Conservation (phyloP, 1,139 yeast genomes). For the Saccharomyces hybrid region DNA sequence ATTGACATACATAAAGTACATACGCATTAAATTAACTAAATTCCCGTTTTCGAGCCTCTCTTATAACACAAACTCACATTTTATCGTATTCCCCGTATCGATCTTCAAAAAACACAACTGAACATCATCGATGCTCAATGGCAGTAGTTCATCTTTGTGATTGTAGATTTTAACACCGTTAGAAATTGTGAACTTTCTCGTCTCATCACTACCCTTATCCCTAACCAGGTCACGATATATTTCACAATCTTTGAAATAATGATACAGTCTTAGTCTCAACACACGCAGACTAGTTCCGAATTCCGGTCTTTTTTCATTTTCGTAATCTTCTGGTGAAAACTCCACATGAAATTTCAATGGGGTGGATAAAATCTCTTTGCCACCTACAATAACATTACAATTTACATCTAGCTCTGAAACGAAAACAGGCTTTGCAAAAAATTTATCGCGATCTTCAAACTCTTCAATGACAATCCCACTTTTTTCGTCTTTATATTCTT, state of each 20-base stretch:
- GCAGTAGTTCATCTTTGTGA: slow-evolving; percentile 27
- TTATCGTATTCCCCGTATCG: slow-evolving; percentile 58
- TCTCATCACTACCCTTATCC: slow-evolving; percentile 6
- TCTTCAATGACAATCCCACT: slow-evolving; percentile 32
- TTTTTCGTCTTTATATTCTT: slow-evolving; percentile 27
- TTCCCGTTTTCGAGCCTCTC: background rate
- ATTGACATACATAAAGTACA: slow-evolving; percentile 1
- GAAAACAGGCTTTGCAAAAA: slow-evolving; percentile 63
- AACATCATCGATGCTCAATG: slow-evolving; percentile 34
- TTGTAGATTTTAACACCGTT: slow-evolving; percentile 33
- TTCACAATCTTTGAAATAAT: slow-evolving; percentile 47
- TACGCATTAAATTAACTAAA: background rate
- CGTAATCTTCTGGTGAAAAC: slow-evolving; percentile 72
- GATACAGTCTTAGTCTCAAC: slow-evolving; percentile 46
- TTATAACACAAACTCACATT: slow-evolving; percentile 35
- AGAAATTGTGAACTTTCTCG: slow-evolving; percentile 23
- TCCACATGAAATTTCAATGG: slow-evolving; percentile 61
- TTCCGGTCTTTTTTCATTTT: slow-evolving; percentile 48
- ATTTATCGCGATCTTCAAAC: slow-evolving; percentile 55
- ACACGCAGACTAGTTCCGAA: slow-evolving; percentile 62
- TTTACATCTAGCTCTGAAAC: slow-evolving; percentile 65
- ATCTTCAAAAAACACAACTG: slow-evolving; percentile 55
- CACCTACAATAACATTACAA: slow-evolving; percentile 35
- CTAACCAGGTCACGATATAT: slow-evolving; percentile 30
- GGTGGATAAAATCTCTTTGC: slow-evolving; percentile 22